phyloP scores from a whole-genome alignment of 1,284 basidiomycete genomes.

The Abortiporus biennis region DNA sequence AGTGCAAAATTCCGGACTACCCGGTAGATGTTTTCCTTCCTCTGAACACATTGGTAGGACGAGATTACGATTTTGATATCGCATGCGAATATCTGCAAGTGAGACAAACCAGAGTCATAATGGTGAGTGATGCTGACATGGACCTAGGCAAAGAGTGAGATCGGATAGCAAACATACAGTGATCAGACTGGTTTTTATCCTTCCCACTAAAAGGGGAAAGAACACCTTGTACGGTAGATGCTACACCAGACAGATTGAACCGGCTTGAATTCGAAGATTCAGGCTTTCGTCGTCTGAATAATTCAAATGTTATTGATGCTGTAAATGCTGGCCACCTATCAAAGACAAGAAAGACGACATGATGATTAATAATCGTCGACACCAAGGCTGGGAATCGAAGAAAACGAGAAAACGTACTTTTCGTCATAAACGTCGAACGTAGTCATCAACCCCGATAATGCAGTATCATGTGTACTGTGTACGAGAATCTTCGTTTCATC shows the following conservation, averaged over 20 bases:
- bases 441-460: conserved; percentile 59
- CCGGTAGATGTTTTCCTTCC: conserved; percentile 63
- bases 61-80: conserved; percentile 71
- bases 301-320: conserved; percentile 66
- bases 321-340: conserved; percentile 74
- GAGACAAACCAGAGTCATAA: background rate
- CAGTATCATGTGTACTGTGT: conserved; percentile 74
- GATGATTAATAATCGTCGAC: too few relatives aligned
- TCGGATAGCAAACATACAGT: conserved; percentile 46
- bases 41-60: conserved; percentile 62
- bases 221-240: conserved; percentile 22
- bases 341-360: background rate
- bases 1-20: conserved; percentile 74
- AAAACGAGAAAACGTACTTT: conserved; percentile 39
- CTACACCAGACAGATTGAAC: too few relatives aligned
- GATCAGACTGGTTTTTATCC: too few relatives aligned
- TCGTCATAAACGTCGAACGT: conserved; percentile 77
- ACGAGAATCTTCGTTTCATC: conserved; percentile 59
- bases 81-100: conserved; percentile 59
- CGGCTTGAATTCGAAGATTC: conserved; percentile 14
- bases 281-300: conserved; percentile 41
- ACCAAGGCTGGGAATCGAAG: background rate
- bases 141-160: too few relatives aligned
- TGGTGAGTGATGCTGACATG: background rate
- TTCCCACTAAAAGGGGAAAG: conserved; percentile 21